A percentile compares a stretch with the other conserved stretches of the same genome.
These are phyloP conservation scores for Daedaleopsis sinensis DNA, from an alignment of 768 basidiomycete genomes.

Conservation along the genomic window DNA sequence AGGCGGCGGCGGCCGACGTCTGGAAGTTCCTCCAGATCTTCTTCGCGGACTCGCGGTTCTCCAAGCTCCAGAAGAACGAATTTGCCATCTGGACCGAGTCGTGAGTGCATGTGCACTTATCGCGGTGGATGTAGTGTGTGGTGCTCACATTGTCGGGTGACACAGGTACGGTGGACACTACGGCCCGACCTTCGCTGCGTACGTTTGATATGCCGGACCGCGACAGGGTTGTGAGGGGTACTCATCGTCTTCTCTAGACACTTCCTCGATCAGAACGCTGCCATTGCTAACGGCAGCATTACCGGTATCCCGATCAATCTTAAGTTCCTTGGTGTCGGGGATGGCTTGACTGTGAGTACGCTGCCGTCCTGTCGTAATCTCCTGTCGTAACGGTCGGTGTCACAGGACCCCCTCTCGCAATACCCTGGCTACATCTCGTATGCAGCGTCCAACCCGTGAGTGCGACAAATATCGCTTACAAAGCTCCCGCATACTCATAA, in stretches of 20 bases:
- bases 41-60: slow-evolving; percentile 55
- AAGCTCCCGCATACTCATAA: background rate
- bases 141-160: slow-evolving; percentile 15
- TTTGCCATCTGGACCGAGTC: slow-evolving; percentile 71
- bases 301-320: slow-evolving; percentile 56
- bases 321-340: slow-evolving; percentile 63
- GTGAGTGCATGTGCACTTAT: slow-evolving; percentile 14
- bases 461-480: background rate
- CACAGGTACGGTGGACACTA: slow-evolving; percentile 41
- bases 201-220: slow-evolving; percentile 6
- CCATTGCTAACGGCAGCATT: slow-evolving; percentile 49
- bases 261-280: slow-evolving; percentile 62
- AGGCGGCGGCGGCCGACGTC: slow-evolving; percentile 55
- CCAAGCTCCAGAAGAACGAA: slow-evolving; percentile 45
- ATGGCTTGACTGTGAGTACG: slow-evolving; percentile 58
- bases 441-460: slow-evolving; percentile 50
- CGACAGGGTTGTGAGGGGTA: background rate
- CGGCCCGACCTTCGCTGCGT: slow-evolving; percentile 40
- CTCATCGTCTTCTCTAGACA: slow-evolving; percentile 33
- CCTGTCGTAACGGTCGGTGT: background rate
- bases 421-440: slow-evolving; percentile 63
- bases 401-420: slow-evolving; percentile 45
- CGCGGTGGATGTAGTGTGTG: too few species aligned
- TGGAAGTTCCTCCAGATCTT: slow-evolving; percentile 71
- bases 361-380: background rate